Conservation (phyloP, 2,329 filamentous ascomycete species). For the Macrophomina tecta region DNA sequence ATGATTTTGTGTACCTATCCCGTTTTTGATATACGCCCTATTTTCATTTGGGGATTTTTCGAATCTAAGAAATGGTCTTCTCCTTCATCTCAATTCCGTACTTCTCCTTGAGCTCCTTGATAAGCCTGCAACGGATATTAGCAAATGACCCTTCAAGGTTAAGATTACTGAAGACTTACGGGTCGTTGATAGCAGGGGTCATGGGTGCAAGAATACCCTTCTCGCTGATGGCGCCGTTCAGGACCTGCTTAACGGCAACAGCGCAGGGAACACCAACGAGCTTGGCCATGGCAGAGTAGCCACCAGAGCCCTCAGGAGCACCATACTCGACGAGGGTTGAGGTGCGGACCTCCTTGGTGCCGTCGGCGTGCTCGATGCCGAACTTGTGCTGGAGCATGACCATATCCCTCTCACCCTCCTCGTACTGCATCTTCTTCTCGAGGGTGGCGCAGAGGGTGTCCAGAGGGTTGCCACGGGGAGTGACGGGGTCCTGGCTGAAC, state of each 20-base stretch:
- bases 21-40: background rate
- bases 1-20: conserved; percentile 3
- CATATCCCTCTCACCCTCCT: conserved; percentile 80
- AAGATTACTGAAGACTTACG: conserved; percentile 39
- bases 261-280: conserved; percentile 78
- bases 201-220: conserved; percentile 81
- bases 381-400: conserved; percentile 83
- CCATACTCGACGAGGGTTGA: conserved; percentile 86
- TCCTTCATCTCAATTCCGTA: conserved; percentile 76
- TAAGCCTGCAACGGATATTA: conserved; percentile 50
- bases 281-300: conserved; percentile 85
- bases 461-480: conserved; percentile 76
- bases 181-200: conserved; percentile 71
- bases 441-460: conserved; percentile 90
- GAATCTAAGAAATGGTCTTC: conserved; percentile 57
- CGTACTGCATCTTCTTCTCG: conserved; percentile 91
- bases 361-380: conserved; percentile 81
- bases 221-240: conserved; percentile 74
- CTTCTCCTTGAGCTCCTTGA: conserved; percentile 78
- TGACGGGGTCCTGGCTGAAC: conserved; percentile 73
- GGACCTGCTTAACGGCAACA: conserved; percentile 77
- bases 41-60: background rate
- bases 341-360: conserved; percentile 75
- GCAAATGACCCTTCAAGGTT: background rate
- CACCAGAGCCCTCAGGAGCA: conserved; percentile 71